A percentile compares a stretch with the other conserved stretches of the same genome.
Conservation (phyloP, 225 moss, liverwort and hornwort species). For the Asterella californica region DNA sequence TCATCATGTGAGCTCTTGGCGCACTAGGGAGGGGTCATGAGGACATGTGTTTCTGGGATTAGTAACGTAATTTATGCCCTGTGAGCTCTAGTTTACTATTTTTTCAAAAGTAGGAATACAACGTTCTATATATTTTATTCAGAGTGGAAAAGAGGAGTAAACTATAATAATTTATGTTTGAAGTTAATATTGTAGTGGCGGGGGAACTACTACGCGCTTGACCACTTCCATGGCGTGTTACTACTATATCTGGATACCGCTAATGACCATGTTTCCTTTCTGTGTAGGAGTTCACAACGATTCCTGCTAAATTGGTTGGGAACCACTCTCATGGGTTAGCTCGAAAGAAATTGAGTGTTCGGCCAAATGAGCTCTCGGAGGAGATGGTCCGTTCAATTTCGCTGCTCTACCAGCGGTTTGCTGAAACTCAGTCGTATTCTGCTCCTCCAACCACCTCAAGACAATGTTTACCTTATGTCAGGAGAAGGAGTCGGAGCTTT, state of each 20-base stretch:
- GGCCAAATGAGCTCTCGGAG: constrained; percentile 74
- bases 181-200: background rate
- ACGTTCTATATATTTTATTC: too few species aligned
- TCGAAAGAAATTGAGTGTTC: constrained; percentile 39
- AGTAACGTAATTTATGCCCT: background rate
- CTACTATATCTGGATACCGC: background rate
- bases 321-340: constrained; percentile 21
- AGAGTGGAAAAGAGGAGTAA: too few species aligned
- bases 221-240: background rate
- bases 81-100: background rate
- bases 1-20: background rate
- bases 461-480: constrained; percentile 23
- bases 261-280: background rate
- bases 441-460: constrained; percentile 9
- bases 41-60: background rate
- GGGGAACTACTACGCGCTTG: too few species aligned
- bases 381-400: constrained; percentile 83
- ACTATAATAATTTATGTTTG: background rate
- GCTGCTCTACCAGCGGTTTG: constrained; percentile 51
- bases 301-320: constrained; percentile 5
- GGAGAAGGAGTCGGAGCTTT: constrained; percentile 25
- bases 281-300: constrained; percentile 27
- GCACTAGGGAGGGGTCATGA: background rate
- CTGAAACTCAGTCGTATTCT: constrained; percentile 36
- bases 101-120: too few species aligned